phyloP scores from a whole-genome alignment of 371 early-diverging fungal species.

The Apophysomyces variabilis region DNA sequence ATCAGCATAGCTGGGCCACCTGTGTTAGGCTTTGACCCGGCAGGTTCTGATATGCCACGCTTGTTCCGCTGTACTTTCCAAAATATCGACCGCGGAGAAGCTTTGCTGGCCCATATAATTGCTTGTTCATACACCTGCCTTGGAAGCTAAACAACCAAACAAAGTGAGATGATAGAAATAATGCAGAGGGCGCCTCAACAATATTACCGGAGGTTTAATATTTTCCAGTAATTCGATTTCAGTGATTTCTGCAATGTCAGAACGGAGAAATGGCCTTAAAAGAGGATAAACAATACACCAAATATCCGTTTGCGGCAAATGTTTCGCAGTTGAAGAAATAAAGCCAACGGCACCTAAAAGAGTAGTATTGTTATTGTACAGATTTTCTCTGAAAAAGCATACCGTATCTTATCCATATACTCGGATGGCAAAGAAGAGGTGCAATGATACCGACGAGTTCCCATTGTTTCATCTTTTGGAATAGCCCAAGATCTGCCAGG shows the following conservation, averaged over 20 bases:
- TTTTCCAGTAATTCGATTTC: conserved; percentile 64
- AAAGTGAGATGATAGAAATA: not conserved
- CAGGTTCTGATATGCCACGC: conserved; percentile 2
- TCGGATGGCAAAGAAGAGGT: conserved; percentile 85
- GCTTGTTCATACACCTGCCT: conserved; percentile 66
- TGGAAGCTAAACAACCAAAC: conserved; percentile 33
- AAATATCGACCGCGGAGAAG: conserved; percentile 53
- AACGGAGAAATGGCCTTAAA: conserved; percentile 70
- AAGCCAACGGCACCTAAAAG: conserved; percentile 70
- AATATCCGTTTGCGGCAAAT: conserved; percentile 73
- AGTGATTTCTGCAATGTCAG: conserved; percentile 70
- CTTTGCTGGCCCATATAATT: conserved; percentile 64
- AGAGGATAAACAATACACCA: conserved; percentile 83
- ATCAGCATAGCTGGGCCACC: conserved; percentile 23
- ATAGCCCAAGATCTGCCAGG: conserved; percentile 82
- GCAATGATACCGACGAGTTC: conserved; percentile 71
- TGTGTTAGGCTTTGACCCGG: conserved; percentile 11
- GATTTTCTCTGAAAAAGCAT: not conserved
- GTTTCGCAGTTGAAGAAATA: conserved; percentile 67
- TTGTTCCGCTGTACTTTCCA: conserved; percentile 60
- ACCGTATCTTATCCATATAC: conserved; percentile 81
- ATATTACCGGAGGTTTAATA: conserved; percentile 66
- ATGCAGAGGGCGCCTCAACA: conserved; percentile 18
- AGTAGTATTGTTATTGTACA: not conserved
- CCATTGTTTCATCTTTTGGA: conserved; percentile 81